These are phyloP conservation scores for Oemleria cerasiformis DNA, from an alignment of 306 rosid species.

Conservation along the genomic window DNA sequence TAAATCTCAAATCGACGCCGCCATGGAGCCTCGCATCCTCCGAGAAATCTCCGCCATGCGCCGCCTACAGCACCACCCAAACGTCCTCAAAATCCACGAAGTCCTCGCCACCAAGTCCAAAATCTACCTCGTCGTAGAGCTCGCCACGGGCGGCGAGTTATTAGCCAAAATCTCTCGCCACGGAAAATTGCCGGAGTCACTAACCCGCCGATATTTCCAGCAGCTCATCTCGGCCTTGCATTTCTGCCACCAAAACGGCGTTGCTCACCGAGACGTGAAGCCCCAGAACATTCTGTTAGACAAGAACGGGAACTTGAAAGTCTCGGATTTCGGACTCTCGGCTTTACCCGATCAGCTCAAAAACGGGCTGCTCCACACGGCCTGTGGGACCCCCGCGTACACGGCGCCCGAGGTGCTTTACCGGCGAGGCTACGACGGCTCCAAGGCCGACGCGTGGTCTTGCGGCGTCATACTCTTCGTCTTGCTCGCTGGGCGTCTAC, in stretches of 20 bases:
- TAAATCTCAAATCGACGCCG: constrained; percentile 55
- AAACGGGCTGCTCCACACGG: constrained; percentile 77
- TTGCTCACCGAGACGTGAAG: constrained; percentile 86
- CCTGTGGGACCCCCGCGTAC: constrained; percentile 91
- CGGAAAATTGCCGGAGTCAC: constrained; percentile 41
- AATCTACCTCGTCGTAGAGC: constrained; percentile 79
- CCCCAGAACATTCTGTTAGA: constrained; percentile 88
- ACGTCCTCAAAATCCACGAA: constrained; percentile 71
- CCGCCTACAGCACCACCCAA: constrained; percentile 73
- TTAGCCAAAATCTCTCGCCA: constrained; percentile 53
- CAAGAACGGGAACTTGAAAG: constrained; percentile 54
- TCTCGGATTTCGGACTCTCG: constrained; percentile 89
- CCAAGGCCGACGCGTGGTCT: constrained; percentile 88
- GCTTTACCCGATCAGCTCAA: constrained; percentile 74
- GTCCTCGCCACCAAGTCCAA: constrained; percentile 81
- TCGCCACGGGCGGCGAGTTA: constrained; percentile 84
- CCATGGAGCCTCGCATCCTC: constrained; percentile 71
- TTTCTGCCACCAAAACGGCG: constrained; percentile 75
- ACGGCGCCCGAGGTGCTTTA: constrained; percentile 78
- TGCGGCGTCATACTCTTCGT: constrained; percentile 80
- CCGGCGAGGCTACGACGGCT: constrained; percentile 68
- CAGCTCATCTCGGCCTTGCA: constrained; percentile 71
- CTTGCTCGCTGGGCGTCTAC: constrained; percentile 63
- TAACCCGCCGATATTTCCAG: constrained; percentile 63
- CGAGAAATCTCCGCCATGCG: constrained; percentile 85